Conservation (phyloP, 2,329 filamentous ascomycete genomes). For the Acephala macrosclerotiorum region DNA sequence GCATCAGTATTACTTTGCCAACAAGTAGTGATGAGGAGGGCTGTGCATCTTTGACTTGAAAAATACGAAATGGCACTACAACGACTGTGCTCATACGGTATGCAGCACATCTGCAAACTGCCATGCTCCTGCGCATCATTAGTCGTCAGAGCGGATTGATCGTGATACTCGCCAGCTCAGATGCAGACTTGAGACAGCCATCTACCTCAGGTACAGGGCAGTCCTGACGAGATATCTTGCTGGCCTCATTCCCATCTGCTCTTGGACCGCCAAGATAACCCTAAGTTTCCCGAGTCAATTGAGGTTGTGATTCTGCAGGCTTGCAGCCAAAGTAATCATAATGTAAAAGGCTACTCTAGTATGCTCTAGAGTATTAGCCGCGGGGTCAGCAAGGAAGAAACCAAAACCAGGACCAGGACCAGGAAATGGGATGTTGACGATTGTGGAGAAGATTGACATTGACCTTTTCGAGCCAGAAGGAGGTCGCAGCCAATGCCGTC, state of each 20-base stretch:
- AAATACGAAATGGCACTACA: neutral
- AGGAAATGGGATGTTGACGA: neutral
- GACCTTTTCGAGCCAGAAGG: neutral
- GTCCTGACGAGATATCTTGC: neutral
- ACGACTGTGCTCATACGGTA: neutral
- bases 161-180: neutral
- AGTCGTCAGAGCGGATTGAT: neutral
- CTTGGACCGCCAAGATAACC: neutral
- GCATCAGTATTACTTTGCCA: constrained; percentile 14
- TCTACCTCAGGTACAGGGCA: constrained; percentile 2
- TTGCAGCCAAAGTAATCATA: neutral
- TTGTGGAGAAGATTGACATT: constrained; percentile 3
- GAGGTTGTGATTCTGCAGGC: neutral
- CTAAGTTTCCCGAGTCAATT: neutral
- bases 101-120: constrained; percentile 6
- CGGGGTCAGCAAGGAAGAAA: neutral
- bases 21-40: constrained; percentile 6
- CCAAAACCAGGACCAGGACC: neutral
- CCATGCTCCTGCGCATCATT: neutral
- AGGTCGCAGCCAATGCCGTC: constrained; percentile 2
- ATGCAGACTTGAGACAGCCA: constrained; percentile 15
- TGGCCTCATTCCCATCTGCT: neutral
- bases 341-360: neutral
- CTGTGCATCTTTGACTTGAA: constrained; percentile 9
- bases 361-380: constrained; percentile 1